Base-by-base conservation (phyloP, 2,329 filamentous ascomycete species). In the Fusarium sacchari region DNA sequence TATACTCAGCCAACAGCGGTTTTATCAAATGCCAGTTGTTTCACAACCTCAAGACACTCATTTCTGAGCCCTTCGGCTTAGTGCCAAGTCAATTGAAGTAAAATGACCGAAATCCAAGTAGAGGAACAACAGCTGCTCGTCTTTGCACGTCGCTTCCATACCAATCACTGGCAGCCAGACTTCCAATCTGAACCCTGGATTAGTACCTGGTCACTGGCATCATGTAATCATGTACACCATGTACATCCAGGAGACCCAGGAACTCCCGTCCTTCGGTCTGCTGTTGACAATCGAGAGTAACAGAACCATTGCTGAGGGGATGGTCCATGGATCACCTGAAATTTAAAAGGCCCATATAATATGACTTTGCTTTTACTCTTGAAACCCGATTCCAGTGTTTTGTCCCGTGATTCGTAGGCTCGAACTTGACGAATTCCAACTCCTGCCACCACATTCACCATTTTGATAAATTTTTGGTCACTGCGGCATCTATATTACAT, bases 401-500 rank as follows among this genome's bases (percentile, higher is more conserved):
- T 68, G 69, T 63, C 55, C 64, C 36, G 49, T 30, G 37, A 67
- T 46, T 28, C 34, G 61, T 68, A 68, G 60, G 71, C 55, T 40
- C 32, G 13, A 56, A 46, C 59, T 59, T 66, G 56, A 67, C 60
- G 66, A 52, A 71, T 65, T 47, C 60, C 42, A 64, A 57, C 63
- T 67, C 64, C 60, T 67, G 56, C 36, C 49, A 58, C 64, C 49
- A 59, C 47, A 39, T 69, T 34, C 36, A 65, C 43, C 37, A 40
- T 52, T 34, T 28, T 49, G 30, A 46, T 50, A 52, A 56, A 49
- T 53, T 59, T 34, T 37, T 64, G 57, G 49, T 50, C 67, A 60
- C 30, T 56, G 57, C 47, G 52, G 44, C 65, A 62, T 71, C 68
- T 74, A 73, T 76, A 69, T 73, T 76, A 76, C 74, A 71, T 72